phyloP scores from a whole-genome alignment of 495 filamentous ascomycete species.

The Talaromyces borbonicus region DNA sequence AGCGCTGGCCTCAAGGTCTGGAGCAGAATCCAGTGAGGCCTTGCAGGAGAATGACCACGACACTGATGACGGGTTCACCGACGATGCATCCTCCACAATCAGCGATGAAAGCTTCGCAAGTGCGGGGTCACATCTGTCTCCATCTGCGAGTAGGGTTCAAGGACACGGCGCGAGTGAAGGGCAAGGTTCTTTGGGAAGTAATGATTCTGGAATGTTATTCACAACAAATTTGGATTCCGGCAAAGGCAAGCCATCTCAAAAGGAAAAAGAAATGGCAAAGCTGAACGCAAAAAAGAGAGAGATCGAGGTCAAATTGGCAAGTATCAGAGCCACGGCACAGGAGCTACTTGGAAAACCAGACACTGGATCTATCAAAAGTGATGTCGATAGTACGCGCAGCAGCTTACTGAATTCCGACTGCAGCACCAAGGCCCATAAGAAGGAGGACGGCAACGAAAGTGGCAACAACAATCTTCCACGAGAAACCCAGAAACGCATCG shows the following conservation, averaged over 20 bases:
- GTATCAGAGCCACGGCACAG: slow-evolving; percentile 32
- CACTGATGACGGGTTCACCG: slow-evolving; percentile 3
- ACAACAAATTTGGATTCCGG: background rate
- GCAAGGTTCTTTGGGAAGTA: too few species aligned
- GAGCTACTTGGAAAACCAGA: slow-evolving; percentile 29
- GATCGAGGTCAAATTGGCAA: slow-evolving; percentile 57
- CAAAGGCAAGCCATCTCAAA: slow-evolving; percentile 26
- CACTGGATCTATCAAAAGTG: slow-evolving; percentile 31
- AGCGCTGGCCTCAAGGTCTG: slow-evolving; percentile 10
- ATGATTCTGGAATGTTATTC: background rate
- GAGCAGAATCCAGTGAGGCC: slow-evolving; percentile 5
- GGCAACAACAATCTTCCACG: background rate
- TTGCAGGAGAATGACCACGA: background rate
- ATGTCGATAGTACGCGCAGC: slow-evolving; percentile 18
- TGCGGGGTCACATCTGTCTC: slow-evolving; percentile 2
- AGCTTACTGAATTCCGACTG: slow-evolving; percentile 10
- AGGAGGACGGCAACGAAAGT: slow-evolving; percentile 6
- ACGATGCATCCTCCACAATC: slow-evolving; percentile 10
- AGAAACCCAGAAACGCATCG: slow-evolving; percentile 10
- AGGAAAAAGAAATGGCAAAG: slow-evolving; percentile 68
- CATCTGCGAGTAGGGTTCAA: background rate
- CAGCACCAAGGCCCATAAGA: slow-evolving; percentile 5
- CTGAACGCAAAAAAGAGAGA: slow-evolving; percentile 60
- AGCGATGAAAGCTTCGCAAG: slow-evolving; percentile 7
- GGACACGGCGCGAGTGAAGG: too few species aligned